A percentile compares a stretch with the other conserved stretches of the same genome.
Conservation (phyloP, 352 stramenopile species). For the Thalassiosira hispida region DNA sequence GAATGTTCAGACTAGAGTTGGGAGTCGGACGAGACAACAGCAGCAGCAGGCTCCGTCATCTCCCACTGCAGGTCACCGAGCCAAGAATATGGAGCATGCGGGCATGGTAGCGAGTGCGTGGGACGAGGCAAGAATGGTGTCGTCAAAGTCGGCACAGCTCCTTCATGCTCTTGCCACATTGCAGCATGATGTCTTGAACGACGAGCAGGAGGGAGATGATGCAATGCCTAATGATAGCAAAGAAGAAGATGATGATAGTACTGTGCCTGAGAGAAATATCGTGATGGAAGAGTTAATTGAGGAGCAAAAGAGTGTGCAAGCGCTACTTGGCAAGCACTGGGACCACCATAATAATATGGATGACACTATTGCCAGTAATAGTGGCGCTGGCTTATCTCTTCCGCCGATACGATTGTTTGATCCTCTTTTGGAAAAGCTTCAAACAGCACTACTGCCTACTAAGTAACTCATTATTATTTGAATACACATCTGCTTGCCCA, state of each 20-base stretch:
- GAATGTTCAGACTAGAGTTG: conserved; percentile 36
- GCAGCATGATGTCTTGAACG: conserved; percentile 18
- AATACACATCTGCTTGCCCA: too few relatives aligned
- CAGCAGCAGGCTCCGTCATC: background rate
- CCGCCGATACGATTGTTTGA: conserved; percentile 69
- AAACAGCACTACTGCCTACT: conserved; percentile 19
- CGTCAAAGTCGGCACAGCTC: conserved; percentile 50
- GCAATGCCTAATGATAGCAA: background rate
- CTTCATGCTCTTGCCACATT: conserved; percentile 39
- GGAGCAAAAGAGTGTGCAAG: conserved; percentile 44
- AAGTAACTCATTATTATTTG: too few relatives aligned
- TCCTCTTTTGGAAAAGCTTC: conserved; percentile 54
- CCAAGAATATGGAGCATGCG: conserved; percentile 20
- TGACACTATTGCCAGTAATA: background rate
- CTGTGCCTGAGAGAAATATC: too few relatives aligned
- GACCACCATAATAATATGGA: conserved; percentile 11
- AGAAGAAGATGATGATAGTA: background rate
- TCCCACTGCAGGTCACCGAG: conserved; percentile 15
- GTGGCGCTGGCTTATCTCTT: conserved; percentile 16
- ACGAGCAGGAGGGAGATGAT: conserved; percentile 11
- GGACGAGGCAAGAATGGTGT: conserved; percentile 47
- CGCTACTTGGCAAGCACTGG: conserved; percentile 29
- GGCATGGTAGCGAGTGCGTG: conserved; percentile 32
- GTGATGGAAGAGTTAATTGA: conserved; percentile 35
- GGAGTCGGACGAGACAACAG: background rate